A percentile compares a stretch with the other conserved stretches of the same genome.
Evolutionary conservation across 305 asterid species (phyloP).

Genomic region (Withania somnifera): DNA sequence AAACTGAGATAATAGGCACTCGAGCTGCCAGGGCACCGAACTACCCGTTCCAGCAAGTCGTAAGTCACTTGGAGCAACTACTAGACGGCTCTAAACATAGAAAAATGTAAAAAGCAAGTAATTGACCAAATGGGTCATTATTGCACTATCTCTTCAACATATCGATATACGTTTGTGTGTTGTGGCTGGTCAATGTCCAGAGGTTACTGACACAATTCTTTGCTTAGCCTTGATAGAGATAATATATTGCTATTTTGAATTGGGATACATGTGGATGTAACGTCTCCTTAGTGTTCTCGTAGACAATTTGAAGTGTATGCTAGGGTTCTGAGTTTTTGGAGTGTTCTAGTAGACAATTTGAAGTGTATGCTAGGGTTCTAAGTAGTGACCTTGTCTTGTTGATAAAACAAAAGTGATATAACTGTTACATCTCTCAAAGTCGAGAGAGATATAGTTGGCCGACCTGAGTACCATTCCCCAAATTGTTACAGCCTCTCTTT

Average conservation of each 20-base stretch:
- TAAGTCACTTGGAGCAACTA: too few relatives aligned
- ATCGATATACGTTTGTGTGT: neutral
- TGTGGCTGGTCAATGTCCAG: neutral
- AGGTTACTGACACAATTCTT: neutral
- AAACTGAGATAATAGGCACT: too few relatives aligned
- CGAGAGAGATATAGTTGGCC: neutral
- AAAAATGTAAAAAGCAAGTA: too few relatives aligned
- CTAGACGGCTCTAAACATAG: too few relatives aligned
- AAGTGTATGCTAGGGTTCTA: neutral
- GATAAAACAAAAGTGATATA: neutral
- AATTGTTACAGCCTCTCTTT: neutral
- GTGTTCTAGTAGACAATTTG: neutral
- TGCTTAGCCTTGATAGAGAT: neutral
- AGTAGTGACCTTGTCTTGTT: neutral
- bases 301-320: neutral
- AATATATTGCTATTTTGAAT: neutral
- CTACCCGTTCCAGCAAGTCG: too few relatives aligned
- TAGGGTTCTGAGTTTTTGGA: neutral
- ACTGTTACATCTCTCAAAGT: neutral
- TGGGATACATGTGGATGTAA: neutral
- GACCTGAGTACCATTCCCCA: neutral
- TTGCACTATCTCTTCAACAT: neutral
- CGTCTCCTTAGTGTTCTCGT: neutral
- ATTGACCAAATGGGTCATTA: too few relatives aligned
- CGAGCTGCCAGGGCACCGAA: too few relatives aligned